These are phyloP conservation scores for Podospora pseudocomata DNA, from an alignment of 495 filamentous ascomycete genomes.

Conservation along the genomic window DNA sequence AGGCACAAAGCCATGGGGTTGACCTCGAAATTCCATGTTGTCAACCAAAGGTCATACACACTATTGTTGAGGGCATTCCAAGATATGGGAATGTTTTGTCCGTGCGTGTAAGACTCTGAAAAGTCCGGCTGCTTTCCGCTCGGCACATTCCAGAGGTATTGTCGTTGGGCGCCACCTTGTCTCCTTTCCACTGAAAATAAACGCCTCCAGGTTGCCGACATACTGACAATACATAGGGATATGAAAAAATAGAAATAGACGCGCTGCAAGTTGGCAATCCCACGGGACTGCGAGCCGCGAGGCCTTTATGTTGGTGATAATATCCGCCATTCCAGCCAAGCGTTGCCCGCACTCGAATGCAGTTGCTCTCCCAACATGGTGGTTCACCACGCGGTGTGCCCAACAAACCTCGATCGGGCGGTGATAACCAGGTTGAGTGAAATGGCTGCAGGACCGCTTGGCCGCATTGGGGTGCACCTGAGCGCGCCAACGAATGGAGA, in stretches of 20 bases:
- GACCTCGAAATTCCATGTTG: constrained; percentile 15
- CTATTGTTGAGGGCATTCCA: constrained; percentile 26
- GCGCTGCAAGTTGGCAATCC: background rate
- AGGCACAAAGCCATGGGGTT: constrained; percentile 17
- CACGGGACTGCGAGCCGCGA: constrained; percentile 1
- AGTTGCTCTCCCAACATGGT: constrained; percentile 3
- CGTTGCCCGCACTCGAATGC: background rate
- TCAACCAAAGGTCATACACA: constrained; percentile 25
- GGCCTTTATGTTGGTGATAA: background rate
- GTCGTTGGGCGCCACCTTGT: constrained; percentile 2
- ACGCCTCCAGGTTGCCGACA: constrained; percentile 10
- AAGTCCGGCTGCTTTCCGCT: constrained; percentile 19
- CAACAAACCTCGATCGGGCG: constrained; percentile 1
- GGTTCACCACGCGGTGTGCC: background rate
- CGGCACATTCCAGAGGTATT: constrained; percentile 20
- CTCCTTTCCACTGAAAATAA: background rate
- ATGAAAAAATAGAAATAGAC: constrained; percentile 1
- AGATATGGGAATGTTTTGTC: constrained; percentile 23
- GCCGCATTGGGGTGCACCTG: background rate
- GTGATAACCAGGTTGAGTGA: constrained; percentile 3
- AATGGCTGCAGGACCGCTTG: constrained; percentile 1
- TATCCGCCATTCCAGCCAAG: background rate
- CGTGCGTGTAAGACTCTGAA: constrained; percentile 14
- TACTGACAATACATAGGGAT: background rate
- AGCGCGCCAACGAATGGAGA: constrained; percentile 13